Percentiles rank a stretch among this genome's conserved stretches.
These are phyloP conservation scores for Aleurites moluccanus DNA, from an alignment of 441 rosid genomes.

Conservation along the genomic window DNA sequence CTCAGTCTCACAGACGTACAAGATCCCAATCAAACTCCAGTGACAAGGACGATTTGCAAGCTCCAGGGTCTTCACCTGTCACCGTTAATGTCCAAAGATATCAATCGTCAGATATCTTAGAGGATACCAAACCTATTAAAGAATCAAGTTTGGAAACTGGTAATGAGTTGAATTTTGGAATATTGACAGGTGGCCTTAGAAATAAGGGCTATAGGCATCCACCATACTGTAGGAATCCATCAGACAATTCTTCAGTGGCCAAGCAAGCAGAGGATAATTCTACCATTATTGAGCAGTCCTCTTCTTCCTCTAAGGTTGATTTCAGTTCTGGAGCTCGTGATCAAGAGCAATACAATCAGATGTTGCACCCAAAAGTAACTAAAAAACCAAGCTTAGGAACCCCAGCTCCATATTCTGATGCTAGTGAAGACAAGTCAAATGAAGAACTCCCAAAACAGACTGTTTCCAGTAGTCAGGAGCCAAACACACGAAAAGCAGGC, in stretches of 20 bases:
- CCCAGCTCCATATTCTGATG: constrained; percentile 31
- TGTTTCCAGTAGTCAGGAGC: constrained; percentile 12
- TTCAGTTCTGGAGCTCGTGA: constrained; percentile 28
- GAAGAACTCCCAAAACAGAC: constrained; percentile 30
- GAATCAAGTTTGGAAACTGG: constrained; percentile 41
- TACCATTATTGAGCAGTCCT: constrained; percentile 28
- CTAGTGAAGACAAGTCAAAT: constrained; percentile 39
- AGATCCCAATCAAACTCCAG: constrained; percentile 12
- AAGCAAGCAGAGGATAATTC: constrained; percentile 34
- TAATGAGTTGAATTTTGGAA: constrained; percentile 50
- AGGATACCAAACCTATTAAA: constrained; percentile 28
- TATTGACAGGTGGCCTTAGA: constrained; percentile 59
- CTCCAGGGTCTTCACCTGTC: constrained; percentile 31
- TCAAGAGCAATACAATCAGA: constrained; percentile 29
- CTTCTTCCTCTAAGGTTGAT: constrained; percentile 26
- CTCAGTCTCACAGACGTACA: constrained; percentile 9
- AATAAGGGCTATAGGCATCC: constrained; percentile 60
- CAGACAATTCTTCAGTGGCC: constrained; percentile 29
- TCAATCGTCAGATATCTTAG: constrained; percentile 25
- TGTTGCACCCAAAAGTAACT: constrained; percentile 30
- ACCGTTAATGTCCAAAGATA: constrained; percentile 27
- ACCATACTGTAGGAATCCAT: constrained; percentile 36
- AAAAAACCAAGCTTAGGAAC: constrained; percentile 33
- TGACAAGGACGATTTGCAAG: constrained; percentile 3
- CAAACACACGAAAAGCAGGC: constrained; percentile 16